Percentiles rank a stretch among this genome's conserved stretches.
phyloP scores from a whole-genome alignment of 176 grass and related monocot species.

The maize (Zea mays) region DNA sequence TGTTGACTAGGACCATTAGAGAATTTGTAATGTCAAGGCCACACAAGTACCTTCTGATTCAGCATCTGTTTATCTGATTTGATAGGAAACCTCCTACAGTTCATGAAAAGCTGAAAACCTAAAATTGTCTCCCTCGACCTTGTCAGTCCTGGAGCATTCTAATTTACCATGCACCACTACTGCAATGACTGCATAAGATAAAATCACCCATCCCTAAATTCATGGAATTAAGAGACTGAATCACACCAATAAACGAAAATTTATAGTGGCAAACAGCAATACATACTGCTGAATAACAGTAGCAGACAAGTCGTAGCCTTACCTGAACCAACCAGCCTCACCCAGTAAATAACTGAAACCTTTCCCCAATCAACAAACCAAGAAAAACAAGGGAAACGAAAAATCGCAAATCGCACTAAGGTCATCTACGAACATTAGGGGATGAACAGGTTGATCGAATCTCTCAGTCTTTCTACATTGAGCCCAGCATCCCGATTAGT shows the following conservation, averaged over 20 bases:
- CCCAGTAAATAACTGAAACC: background rate
- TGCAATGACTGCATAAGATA: background rate
- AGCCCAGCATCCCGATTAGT: background rate
- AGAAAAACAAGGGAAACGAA: background rate
- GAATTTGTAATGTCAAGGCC: background rate
- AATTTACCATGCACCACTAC: background rate
- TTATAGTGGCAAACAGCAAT: background rate
- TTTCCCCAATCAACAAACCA: background rate
- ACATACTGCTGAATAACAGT: background rate
- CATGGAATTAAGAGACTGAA: background rate
- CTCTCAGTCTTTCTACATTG: background rate
- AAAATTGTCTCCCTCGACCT: background rate
- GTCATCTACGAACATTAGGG: background rate
- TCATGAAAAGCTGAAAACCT: background rate
- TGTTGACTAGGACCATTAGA: background rate
- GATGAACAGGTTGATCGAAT: background rate
- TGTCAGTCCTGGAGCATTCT: background rate
- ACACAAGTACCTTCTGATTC: background rate
- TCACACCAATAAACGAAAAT: background rate
- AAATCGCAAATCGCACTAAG: background rate
- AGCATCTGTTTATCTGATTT: background rate
- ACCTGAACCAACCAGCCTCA: slow-evolving; percentile 1
- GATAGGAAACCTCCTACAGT: background rate
- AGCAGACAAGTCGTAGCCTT: background rate
- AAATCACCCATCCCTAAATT: background rate